A percentile compares a stretch with the other conserved stretches of the same genome.
These are phyloP conservation scores for Bipolaris cookei DNA, from an alignment of 2,329 filamentous ascomycete genomes.

Conservation along the genomic window DNA sequence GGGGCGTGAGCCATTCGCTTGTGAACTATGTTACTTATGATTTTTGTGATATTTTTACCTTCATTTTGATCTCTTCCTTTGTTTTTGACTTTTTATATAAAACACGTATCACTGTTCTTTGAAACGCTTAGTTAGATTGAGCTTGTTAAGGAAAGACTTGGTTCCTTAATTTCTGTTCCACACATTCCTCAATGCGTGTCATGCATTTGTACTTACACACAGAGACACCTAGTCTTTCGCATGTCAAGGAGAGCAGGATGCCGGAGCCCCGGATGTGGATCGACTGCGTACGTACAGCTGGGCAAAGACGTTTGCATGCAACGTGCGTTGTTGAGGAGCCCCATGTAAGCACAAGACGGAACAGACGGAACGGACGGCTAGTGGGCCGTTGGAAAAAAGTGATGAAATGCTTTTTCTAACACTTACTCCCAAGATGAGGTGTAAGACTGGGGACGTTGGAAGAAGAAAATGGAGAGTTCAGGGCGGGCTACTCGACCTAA, in stretches of 20 bases:
- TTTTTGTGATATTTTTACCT: too few species aligned
- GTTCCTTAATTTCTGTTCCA: too few species aligned
- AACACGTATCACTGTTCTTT: neutral
- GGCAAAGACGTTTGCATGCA: neutral
- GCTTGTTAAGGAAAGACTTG: too few species aligned
- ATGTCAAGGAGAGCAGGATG: neutral
- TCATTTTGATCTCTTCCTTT: too few species aligned
- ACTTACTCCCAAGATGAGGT: neutral
- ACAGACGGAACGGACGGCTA: constrained; percentile 2
- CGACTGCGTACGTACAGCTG: neutral
- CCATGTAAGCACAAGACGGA: neutral
- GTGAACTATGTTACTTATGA: too few species aligned
- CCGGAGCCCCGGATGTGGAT: neutral
- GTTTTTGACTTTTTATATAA: neutral
- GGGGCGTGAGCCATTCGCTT: too few species aligned
- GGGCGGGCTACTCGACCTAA: too few species aligned
- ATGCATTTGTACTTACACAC: too few species aligned
- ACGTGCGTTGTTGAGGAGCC: neutral
- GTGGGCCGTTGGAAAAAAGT: neutral
- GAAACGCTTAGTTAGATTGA: neutral
- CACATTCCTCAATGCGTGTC: neutral
- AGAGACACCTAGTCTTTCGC: too few species aligned
- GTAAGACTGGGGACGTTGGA: neutral
- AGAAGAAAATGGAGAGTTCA: neutral
- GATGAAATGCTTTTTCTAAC: neutral